A percentile compares a stretch with the other conserved stretches of the same genome.
Evolutionary conservation across 306 rosid genomes (phyloP).

Genomic region (Cercis canadensis): DNA sequence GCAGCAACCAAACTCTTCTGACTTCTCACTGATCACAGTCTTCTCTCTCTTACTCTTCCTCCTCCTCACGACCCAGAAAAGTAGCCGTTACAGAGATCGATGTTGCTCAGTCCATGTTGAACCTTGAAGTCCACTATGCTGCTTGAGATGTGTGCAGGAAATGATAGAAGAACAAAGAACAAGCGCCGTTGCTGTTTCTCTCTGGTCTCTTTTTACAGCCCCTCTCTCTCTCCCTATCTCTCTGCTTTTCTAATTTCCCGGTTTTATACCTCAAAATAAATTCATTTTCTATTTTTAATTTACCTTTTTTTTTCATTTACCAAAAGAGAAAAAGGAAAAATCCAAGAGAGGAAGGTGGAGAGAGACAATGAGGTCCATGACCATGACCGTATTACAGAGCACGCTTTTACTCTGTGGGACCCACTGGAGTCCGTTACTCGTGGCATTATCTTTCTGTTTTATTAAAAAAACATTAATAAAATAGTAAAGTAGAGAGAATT

Average conservation of each 20-base stretch:
- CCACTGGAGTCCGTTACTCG: constrained; percentile 34
- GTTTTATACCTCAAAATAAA: not conserved
- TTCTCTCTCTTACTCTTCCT: not conserved
- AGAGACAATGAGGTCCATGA: constrained; percentile 16
- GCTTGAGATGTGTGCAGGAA: constrained; percentile 50
- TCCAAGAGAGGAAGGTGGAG: constrained; percentile 28
- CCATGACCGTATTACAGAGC: too few relatives aligned
- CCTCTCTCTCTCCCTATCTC: constrained; percentile 27
- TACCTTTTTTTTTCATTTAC: not conserved
- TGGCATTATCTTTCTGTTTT: not conserved
- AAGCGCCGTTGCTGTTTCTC: constrained; percentile 43
- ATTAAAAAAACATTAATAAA: too few relatives aligned
- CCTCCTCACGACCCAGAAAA: constrained; percentile 29
- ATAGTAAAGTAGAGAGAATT: too few relatives aligned
- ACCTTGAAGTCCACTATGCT: constrained; percentile 22
- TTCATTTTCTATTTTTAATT: not conserved
- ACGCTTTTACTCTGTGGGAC: constrained; percentile 41
- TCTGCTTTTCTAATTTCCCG: constrained; percentile 16
- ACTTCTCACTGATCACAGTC: constrained; percentile 27
- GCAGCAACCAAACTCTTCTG: constrained; percentile 25
- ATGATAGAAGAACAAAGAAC: constrained; percentile 36
- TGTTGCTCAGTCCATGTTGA: not conserved
- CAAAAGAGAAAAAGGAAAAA: constrained; percentile 7
- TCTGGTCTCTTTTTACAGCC: not conserved
- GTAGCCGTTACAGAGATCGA: constrained; percentile 60